Base-by-base conservation (phyloP, 768 basidiomycete species). In the Psilocybe cyanescens region DNA sequence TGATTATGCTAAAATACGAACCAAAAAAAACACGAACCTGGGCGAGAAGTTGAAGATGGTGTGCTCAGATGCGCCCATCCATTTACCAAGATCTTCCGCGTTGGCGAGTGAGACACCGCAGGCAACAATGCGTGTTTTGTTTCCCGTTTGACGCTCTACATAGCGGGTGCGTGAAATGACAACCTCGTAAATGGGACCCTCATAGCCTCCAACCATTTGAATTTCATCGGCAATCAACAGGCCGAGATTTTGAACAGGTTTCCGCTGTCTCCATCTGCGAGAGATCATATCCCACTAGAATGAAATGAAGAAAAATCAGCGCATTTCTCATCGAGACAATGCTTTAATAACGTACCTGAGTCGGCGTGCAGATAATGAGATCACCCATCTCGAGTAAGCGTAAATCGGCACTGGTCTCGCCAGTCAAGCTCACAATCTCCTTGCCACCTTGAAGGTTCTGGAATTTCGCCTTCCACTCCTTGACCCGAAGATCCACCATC, bases 41-140 rank as follows among this genome's bases (percentile, higher is more conserved):
- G 96, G 95, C 0, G 95, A 90, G 75, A 99, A 97, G 78, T 98
- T 99, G 88, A 99, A 99, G 66, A 97, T 92, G 2, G 92, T 92
- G 71, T 97, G 95, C 3, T 91, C 89, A 1, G 91, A 90, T 0
- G 91, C 95, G 35, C 95, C 97, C 75, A 99, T 94, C 97, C 97
- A 99, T 70, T 99, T 95, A 28, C 96, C 95, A 0, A 99, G 81
- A 72, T 98, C 97, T 16, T 94, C 85, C 1, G 97, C 97, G 68
- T 99, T 98, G 17, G 97, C 94, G 14, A 99, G 82, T 1, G 97
- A 97, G 1, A 97, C 96, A 62, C 94, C 91, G 67, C 94, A 95
- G 0, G 95, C 96, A 45, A 99, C 94, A 59, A 99, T 91, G 35
- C 97, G 88, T 0, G 96, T 98, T 76, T 94, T 93, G 68, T 87